A percentile compares a stretch with the other conserved stretches of the same genome.
These are phyloP conservation scores for Mortierella sp. DNA, from an alignment of 371 early-diverging fungal species.

Conservation along the genomic window DNA sequence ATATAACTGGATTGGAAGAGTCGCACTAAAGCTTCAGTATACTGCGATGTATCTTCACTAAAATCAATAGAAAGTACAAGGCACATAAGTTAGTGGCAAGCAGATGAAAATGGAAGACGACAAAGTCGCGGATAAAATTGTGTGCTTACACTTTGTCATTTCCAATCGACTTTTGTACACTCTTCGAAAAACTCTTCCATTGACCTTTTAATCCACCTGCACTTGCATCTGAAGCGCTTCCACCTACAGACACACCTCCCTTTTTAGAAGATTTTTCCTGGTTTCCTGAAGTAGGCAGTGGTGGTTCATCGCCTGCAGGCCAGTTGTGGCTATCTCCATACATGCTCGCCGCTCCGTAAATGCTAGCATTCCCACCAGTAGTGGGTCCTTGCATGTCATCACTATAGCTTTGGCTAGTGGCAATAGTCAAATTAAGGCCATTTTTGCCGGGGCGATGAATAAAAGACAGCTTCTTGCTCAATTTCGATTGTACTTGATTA, in stretches of 20 bases:
- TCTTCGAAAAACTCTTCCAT: constrained; percentile 58
- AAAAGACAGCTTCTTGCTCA: constrained; percentile 56
- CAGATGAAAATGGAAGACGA: background rate
- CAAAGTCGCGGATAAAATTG: background rate
- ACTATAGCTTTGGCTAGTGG: constrained; percentile 33
- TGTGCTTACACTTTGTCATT: constrained; percentile 54
- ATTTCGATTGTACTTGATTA: constrained; percentile 42
- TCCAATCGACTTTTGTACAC: constrained; percentile 49
- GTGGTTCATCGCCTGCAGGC: constrained; percentile 25
- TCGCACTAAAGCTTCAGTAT: constrained; percentile 44
- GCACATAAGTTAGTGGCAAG: background rate
- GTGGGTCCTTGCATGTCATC: constrained; percentile 47
- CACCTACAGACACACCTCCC: constrained; percentile 37
- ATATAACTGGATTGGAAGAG: constrained; percentile 55
- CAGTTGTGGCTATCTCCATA: constrained; percentile 30
- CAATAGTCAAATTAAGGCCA: constrained; percentile 26
- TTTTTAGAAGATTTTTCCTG: constrained; percentile 33
- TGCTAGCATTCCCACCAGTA: constrained; percentile 28
- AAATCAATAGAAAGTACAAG: background rate
- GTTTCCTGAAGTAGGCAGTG: constrained; percentile 20
- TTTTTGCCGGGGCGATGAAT: constrained; percentile 54
- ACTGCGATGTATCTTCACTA: constrained; percentile 48
- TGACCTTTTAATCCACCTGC: constrained; percentile 45
- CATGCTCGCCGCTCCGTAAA: constrained; percentile 31
- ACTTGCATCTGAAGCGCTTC: constrained; percentile 23